Conservation (phyloP, 2,329 filamentous ascomycete species). For the Xylaria sp. region DNA sequence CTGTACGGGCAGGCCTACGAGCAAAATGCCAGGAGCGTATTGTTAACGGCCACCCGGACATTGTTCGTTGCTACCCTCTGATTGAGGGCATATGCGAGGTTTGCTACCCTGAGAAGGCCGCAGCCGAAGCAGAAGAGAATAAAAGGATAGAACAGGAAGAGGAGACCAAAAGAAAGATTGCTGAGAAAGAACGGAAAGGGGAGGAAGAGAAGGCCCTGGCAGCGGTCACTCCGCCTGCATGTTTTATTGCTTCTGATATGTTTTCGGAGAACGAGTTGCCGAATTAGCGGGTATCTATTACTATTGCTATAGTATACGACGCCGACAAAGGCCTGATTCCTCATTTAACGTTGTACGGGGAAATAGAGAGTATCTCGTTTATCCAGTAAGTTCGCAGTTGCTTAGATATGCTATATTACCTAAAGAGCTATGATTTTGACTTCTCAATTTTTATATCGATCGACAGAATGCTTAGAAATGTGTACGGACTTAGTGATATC, state of each 20-base stretch:
- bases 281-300: not conserved
- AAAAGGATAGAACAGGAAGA: conserved; percentile 19
- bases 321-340: too few species aligned
- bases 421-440: too few species aligned
- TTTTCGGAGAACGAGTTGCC: not conserved
- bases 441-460: too few species aligned
- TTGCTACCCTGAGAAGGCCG: conserved; percentile 36
- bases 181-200: not conserved
- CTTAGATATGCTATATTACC: too few species aligned
- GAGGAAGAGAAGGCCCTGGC: not conserved
- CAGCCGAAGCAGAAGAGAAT: conserved; percentile 30
- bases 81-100: conserved; percentile 38
- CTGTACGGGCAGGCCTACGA: conserved; percentile 42
- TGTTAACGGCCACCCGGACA: conserved; percentile 33
- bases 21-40: conserved; percentile 39
- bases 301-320: not conserved
- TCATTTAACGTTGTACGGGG: too few species aligned
- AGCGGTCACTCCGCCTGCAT: not conserved
- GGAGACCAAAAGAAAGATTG: not conserved
- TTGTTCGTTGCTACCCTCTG: conserved; percentile 9
- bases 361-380: too few species aligned
- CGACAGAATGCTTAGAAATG: too few species aligned
- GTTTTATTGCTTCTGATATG: not conserved
- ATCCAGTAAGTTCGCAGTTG: too few species aligned
- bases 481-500: too few species aligned